Evolutionary conservation across 805 yeast genomes (phyloP).

Genomic region (Sugiyamaella floridensis): DNA sequence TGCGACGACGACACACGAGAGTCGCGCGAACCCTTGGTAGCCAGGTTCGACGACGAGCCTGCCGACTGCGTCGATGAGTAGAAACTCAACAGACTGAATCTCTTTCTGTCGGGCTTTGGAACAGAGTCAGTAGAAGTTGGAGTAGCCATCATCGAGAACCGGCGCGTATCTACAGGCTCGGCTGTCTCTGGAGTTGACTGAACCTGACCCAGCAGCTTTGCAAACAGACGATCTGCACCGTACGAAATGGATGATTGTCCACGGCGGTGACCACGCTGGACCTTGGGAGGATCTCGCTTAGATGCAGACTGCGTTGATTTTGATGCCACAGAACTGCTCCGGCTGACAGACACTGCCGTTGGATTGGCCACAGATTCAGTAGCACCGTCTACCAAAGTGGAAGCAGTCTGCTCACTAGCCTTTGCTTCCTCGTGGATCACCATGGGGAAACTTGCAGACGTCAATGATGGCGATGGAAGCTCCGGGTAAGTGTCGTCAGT

Average conservation of each 20-base stretch:
- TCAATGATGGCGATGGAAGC: not conserved
- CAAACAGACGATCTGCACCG: constrained; percentile 22
- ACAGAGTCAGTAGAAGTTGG: not conserved
- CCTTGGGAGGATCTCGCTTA: constrained; percentile 28
- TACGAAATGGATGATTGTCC: constrained; percentile 23
- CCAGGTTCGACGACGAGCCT: not conserved
- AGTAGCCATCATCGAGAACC: constrained; percentile 18
- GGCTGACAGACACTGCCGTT: not conserved
- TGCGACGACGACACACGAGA: constrained; percentile 6
- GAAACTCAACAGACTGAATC: constrained; percentile 20
- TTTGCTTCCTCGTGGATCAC: not conserved
- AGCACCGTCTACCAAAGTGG: not conserved
- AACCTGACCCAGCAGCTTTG: constrained; percentile 20
- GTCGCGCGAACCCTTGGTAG: not conserved
- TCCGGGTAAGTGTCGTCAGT: not conserved
- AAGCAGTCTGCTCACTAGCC: not conserved
- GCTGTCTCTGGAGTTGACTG: not conserved
- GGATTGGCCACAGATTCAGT: constrained; percentile 2
- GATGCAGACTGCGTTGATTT: constrained; percentile 4
- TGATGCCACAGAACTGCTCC: not conserved
- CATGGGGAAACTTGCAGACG: not conserved
- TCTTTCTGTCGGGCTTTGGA: constrained; percentile 15
- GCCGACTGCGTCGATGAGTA: constrained; percentile 6
- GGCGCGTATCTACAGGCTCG: not conserved
- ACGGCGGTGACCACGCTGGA: constrained; percentile 23